Base-by-base conservation (phyloP, 371 early-diverging fungal species). In the Phascolomyces articulosus region DNA sequence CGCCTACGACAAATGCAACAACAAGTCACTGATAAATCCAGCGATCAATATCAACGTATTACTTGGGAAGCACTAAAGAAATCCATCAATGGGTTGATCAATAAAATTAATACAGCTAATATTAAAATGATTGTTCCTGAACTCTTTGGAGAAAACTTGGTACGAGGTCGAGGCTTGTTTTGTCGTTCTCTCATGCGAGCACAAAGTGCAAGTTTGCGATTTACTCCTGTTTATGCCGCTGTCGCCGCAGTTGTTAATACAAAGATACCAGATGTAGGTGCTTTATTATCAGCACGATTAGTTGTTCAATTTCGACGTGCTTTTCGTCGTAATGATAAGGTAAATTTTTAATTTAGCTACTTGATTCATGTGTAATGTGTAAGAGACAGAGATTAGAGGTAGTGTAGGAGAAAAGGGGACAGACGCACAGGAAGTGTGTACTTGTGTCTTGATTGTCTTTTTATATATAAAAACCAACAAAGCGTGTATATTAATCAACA, bases 51-150 rank as follows among this genome's bases (percentile, higher is more conserved):
- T 65, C 98, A 98, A 77, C 91, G 97, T 15, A 88, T 95, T 73
- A 88, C 87, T 29, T 98, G 98, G 98, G 97, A 98, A 67, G 90
- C 91, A 7, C 83, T 98, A 11, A 97, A 96, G 73, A 98, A 97
- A 77, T 89, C 89, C 55, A 91, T 98, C 67, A 97, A 98, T 70
- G 98, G 96, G 64, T 84, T 93, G 18, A 93, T 97, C 74, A 98
- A 98, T 87, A 97, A 96, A 85, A 94, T 95, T 40, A 98, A 96
- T 66, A 89, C 84, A 4, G 75, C 91, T 23, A 98, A 98, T 72
- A 91, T 98, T 73, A 96, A 96, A 61, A 87, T 91, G 65, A 91
- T 98, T 68, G 81, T 96, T 34, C 92, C 93, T 21, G 96, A 97
- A 72, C 67, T 98, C 41, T 94, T 98, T 79, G 83, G 87, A 11